Conservation (phyloP, 2,329 filamentous ascomycete genomes). For the Cytospora leucostoma region DNA sequence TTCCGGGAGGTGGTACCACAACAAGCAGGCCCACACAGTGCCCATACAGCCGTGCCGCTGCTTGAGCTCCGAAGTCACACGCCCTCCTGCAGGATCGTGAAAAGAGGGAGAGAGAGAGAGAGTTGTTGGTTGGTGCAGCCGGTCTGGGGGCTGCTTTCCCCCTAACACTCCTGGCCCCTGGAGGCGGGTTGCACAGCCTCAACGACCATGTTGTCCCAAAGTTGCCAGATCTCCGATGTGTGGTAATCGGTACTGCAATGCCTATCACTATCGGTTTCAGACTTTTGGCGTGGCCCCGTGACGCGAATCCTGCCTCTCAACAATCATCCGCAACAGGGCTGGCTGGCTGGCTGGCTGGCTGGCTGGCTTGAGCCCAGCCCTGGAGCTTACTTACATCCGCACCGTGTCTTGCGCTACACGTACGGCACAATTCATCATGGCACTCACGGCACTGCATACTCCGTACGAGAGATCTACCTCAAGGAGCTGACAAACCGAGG, state of each 20-base stretch:
- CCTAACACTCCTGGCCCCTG: slow-evolving; percentile 21
- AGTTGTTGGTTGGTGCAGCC: slow-evolving; percentile 2
- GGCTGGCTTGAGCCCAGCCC: not conserved
- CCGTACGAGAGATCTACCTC: not conserved
- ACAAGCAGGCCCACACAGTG: slow-evolving; percentile 24
- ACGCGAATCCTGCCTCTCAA: slow-evolving; percentile 18
- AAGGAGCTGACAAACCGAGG: not conserved
- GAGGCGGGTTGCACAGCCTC: slow-evolving; percentile 25
- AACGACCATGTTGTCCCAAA: slow-evolving; percentile 26
- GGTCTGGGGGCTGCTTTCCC: slow-evolving; percentile 15
- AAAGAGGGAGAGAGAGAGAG: slow-evolving; percentile 1
- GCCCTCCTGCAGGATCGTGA: slow-evolving; percentile 21
- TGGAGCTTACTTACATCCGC: not conserved
- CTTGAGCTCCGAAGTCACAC: slow-evolving; percentile 18
- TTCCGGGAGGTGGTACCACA: slow-evolving; percentile 1
- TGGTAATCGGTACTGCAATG: slow-evolving; percentile 26
- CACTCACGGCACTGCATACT: not conserved
- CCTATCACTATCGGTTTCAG: slow-evolving; percentile 26
- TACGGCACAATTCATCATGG: not conserved
- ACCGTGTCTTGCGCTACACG: not conserved
- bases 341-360: slow-evolving; percentile 3
- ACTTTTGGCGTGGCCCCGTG: slow-evolving; percentile 21
- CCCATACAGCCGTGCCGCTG: slow-evolving; percentile 5
- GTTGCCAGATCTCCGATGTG: slow-evolving; percentile 26
- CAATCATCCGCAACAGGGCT: not conserved